Base-by-base conservation (phyloP, 1,284 basidiomycete genomes). In the Boletus coffeatus region DNA sequence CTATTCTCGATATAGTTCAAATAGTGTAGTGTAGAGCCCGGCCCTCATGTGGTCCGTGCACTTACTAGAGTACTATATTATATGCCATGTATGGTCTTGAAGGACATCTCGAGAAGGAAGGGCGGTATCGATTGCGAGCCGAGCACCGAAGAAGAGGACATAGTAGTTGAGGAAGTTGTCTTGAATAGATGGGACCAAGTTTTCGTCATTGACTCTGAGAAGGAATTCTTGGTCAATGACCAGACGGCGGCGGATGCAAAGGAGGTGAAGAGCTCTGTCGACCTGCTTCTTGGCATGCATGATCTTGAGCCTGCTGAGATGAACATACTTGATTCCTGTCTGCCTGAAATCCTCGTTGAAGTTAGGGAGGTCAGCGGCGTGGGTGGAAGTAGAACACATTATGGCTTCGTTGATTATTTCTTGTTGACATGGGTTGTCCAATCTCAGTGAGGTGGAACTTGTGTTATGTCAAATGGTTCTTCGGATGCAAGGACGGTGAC, bases 101-200 rank as follows among this genome's bases (percentile, higher is more conserved):
- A 13, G 11, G 7, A 41, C 4, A 11, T 32, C 4, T 1, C 5
- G 10, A 9, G 57, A 37, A 1, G 60, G 64, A 6, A 65, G 64
- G 1, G 37, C 3, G 0, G 64, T 55, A 3, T 65, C 56, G 0
- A 65, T 13, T 0, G 60, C 64, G 0, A 65, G 2, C 0, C 50
- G 9, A 9, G 25, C 4, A 0, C 64, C 37, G 1, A 66, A 37
- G 5, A 48, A 66, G 1, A 66, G 53, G 5, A 39, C 1, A 21
- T 21, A 21, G 14, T 55, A 66, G 32, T 66, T 41, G 3, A 66
- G 10, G n/a, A 53, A 66, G 18, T 66, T 48, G 0, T 8, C 53
- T 1, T 58, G 14, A 1, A 65, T 1, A 10, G 5, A 48, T 2
- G 61, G 48, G 6, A 60, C 14, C 3, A 65, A 4, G 25, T 62